These are phyloP conservation scores for Xerocomus cyaneibrunnescens DNA, from an alignment of 1,284 basidiomycete genomes.

Conservation along the genomic window DNA sequence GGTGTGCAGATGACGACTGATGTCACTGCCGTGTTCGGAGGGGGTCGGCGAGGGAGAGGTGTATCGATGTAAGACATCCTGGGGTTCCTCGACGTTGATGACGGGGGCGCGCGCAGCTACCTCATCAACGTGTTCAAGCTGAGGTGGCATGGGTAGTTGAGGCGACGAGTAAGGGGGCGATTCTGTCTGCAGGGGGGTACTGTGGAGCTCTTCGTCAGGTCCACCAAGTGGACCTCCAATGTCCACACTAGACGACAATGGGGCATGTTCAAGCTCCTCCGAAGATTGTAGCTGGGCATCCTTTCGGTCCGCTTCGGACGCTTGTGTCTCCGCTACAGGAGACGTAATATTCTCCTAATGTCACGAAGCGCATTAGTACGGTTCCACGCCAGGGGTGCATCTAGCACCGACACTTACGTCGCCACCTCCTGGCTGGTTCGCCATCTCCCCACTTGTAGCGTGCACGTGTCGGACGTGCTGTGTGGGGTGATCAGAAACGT, in stretches of 20 bases:
- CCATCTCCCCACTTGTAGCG: constrained; percentile 5
- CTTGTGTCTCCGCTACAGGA: neutral
- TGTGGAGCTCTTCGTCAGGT: neutral
- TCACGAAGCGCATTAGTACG: constrained; percentile 8
- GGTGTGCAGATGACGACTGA: constrained; percentile 1
- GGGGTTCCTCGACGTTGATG: neutral
- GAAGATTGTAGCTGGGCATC: neutral
- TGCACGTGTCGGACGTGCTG: constrained; percentile 27
- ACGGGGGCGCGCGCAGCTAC: neutral
- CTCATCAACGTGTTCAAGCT: neutral
- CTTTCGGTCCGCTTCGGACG: neutral
- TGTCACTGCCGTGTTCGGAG: constrained; percentile 31
- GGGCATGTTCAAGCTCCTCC: neutral
- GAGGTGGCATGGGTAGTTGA: neutral
- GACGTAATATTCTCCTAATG: constrained; percentile 5
- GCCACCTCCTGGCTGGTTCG: neutral
- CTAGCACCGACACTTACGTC: constrained; percentile 7
- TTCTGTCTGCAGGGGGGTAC: neutral
- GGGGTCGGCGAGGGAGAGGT: constrained; percentile 29
- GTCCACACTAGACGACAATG: neutral
- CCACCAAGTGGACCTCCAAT: neutral
- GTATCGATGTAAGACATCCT: neutral
- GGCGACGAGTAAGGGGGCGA: neutral
- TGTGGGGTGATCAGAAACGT: constrained; percentile 5
- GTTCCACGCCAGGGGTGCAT: neutral